Conservation (phyloP, 1,284 basidiomycete species). For the Ganoderma leucocontextum region DNA sequence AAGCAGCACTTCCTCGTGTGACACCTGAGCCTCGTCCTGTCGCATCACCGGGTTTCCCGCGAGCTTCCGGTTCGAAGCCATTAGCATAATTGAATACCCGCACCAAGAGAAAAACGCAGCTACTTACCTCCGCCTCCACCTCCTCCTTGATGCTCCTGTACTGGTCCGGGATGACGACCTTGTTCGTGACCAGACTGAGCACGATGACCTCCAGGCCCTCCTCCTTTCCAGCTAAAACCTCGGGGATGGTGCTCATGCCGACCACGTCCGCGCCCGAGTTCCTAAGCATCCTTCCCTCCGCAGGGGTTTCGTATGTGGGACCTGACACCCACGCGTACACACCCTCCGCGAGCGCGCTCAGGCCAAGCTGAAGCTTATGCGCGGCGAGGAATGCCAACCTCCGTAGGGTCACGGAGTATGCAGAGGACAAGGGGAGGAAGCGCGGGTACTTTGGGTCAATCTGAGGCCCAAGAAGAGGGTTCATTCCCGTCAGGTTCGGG, state of each 20-base stretch:
- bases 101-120: slow-evolving; percentile 4
- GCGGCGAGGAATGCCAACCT: slow-evolving; percentile 75
- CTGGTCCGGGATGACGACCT: slow-evolving; percentile 77
- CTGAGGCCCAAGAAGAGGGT: slow-evolving; percentile 79
- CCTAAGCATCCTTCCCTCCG: slow-evolving; percentile 80
- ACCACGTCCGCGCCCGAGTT: slow-evolving; percentile 83
- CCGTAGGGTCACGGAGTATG: slow-evolving; percentile 77
- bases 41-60: slow-evolving; percentile 59
- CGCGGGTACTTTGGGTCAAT: slow-evolving; percentile 63
- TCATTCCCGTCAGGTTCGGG: slow-evolving; percentile 80
- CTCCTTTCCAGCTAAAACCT: slow-evolving; percentile 84
- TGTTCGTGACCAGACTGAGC: slow-evolving; percentile 84
- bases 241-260: slow-evolving; percentile 91
- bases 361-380: slow-evolving; percentile 56
- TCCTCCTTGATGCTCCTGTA: slow-evolving; percentile 78
- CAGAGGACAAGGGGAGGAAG: slow-evolving; percentile 83
- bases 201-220: slow-evolving; percentile 79
- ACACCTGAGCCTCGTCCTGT: slow-evolving; percentile 60
- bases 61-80: slow-evolving; percentile 51
- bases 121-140: slow-evolving; percentile 74
- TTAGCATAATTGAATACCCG: slow-evolving; percentile 17
- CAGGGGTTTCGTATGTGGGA: slow-evolving; percentile 86
- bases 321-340: slow-evolving; percentile 88
- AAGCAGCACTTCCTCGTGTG: slow-evolving; percentile 84
- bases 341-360: slow-evolving; percentile 70